Evolutionary conservation across 345 rosid genomes (phyloP), one percentile per base, ranked within the genome.

Genomic region (Sonneratia alba): DNA sequence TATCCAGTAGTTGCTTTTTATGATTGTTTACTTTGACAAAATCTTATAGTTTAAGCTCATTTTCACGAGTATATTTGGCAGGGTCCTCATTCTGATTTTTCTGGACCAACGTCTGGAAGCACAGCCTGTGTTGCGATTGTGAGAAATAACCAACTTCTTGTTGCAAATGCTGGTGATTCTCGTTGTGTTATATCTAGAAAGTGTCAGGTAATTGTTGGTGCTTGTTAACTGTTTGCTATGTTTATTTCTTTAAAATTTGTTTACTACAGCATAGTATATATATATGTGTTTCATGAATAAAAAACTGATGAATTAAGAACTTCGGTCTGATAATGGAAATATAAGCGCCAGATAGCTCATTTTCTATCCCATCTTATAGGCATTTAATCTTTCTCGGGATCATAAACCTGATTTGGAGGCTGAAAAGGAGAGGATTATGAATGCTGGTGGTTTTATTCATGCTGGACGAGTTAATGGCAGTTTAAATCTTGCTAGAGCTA

Each of bases 81-180:
- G 98, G 98, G 99, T 32, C 97, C 92, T 77, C 99, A 92, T 78
- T 90, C 99, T 78, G 97, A 90, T 77, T 93, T 93, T 76, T 16
- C 92, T 83, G 98, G 98, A 74, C 98, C 97, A 68, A 86, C 86
- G 61, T 93, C 88, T 72, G 98, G 98, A 64, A n/a, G 91, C 84
- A 93, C 98, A n/a, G 96, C 98, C 72, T 89, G 97, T 83, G 97
- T 89, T 73, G 93, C 88, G 49, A 73, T 89, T 59, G 66, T 91
- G 43, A 91, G 96, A 85, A 71, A 85, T 84, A 83, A 83, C 73
- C 93, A 85, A 75, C 86, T 93, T 42, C 0, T 89, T 76, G 92
- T 93, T 73, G 97, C 97, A 45, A 93, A 93, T 83, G 98, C 98
- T n/a, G 97, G 98, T 66, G 98, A 93, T 85, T 93, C 98, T 70